phyloP scores from a whole-genome alignment of 495 filamentous ascomycete genomes.

The Emericellopsis terricola region DNA sequence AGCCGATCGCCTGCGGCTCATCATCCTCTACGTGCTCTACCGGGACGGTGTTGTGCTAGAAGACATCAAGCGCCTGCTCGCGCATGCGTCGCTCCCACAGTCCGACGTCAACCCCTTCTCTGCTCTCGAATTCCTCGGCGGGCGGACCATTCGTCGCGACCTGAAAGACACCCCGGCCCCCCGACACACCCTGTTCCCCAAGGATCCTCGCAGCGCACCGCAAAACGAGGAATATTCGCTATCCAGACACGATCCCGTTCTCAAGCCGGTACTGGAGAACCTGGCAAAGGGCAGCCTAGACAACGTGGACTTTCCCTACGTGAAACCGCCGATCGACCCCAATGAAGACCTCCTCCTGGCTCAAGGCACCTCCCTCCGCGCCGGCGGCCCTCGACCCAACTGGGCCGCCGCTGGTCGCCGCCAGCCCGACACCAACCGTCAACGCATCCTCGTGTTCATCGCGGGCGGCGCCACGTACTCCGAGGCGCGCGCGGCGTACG shows the following conservation, averaged over 20 bases:
- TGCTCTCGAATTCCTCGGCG: conserved; percentile 73
- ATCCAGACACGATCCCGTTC: conserved; percentile 49
- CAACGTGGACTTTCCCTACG: conserved; percentile 60
- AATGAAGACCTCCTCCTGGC: conserved; percentile 35
- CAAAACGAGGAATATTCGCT: conserved; percentile 43
- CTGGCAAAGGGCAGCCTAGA: conserved; percentile 47
- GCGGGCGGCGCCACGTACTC: conserved; percentile 90
- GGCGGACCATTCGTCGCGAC: conserved; percentile 41
- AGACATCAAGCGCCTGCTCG: conserved; percentile 69
- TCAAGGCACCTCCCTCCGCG: conserved; percentile 64
- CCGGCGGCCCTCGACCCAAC: conserved; percentile 61
- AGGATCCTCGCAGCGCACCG: conserved; percentile 33
- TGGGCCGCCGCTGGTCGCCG: conserved; percentile 80
- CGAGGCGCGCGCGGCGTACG: conserved; percentile 78
- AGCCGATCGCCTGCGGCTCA: conserved; percentile 64
- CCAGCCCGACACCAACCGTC: conserved; percentile 59
- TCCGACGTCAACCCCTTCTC: conserved; percentile 52
- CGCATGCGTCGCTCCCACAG: conserved; percentile 60
- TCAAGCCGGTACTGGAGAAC: conserved; percentile 68
- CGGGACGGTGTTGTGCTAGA: conserved; percentile 74
- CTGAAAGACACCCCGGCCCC: conserved; percentile 59
- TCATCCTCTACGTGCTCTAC: conserved; percentile 73
- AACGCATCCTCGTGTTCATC: conserved; percentile 89
- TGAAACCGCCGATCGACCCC: conserved; percentile 45
- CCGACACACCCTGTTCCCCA: conserved; percentile 46